Evolutionary conservation across 2,329 filamentous ascomycete genomes (phyloP).

Genomic region (Colletotrichum acutatum): DNA sequence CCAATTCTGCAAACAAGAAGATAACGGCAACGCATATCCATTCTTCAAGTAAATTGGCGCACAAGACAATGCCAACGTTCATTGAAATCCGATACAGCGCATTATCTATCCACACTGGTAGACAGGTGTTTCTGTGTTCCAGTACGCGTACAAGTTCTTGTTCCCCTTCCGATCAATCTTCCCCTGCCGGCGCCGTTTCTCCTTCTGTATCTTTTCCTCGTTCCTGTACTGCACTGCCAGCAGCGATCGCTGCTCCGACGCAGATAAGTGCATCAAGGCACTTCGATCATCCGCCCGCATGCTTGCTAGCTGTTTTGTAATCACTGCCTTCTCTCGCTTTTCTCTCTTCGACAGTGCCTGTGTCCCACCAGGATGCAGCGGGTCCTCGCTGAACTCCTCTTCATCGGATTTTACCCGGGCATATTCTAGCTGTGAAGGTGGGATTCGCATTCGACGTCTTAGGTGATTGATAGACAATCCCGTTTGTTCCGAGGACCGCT

Average conservation of each 20-base stretch:
- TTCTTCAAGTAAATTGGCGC: neutral
- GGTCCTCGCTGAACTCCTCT: neutral
- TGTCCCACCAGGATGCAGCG: neutral
- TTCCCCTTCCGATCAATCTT: slow-evolving; percentile 39
- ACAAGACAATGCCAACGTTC: neutral
- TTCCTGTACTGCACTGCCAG: slow-evolving; percentile 43
- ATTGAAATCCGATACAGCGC: neutral
- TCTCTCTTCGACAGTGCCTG: slow-evolving; percentile 22
- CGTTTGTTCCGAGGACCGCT: slow-evolving; percentile 33
- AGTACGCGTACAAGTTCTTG: slow-evolving; percentile 40
- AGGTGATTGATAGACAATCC: neutral
- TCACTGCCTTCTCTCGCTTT: slow-evolving; percentile 24
- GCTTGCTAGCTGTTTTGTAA: slow-evolving; percentile 38
- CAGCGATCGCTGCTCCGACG: slow-evolving; percentile 42
- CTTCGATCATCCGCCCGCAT: slow-evolving; percentile 41
- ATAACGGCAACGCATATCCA: neutral
- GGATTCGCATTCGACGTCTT: neutral
- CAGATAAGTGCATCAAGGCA: slow-evolving; percentile 42
- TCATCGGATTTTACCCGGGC: neutral
- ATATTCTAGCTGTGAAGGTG: neutral
- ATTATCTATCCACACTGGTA: slow-evolving; percentile 12
- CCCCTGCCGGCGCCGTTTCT: slow-evolving; percentile 34
- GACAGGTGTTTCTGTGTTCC: slow-evolving; percentile 36
- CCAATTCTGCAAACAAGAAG: neutral
- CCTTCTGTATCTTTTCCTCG: slow-evolving; percentile 39